Percentiles rank a stretch among this genome's conserved stretches.
phyloP scores from a whole-genome alignment of 495 filamentous ascomycete species.

The Aspergillus mulundensis region DNA sequence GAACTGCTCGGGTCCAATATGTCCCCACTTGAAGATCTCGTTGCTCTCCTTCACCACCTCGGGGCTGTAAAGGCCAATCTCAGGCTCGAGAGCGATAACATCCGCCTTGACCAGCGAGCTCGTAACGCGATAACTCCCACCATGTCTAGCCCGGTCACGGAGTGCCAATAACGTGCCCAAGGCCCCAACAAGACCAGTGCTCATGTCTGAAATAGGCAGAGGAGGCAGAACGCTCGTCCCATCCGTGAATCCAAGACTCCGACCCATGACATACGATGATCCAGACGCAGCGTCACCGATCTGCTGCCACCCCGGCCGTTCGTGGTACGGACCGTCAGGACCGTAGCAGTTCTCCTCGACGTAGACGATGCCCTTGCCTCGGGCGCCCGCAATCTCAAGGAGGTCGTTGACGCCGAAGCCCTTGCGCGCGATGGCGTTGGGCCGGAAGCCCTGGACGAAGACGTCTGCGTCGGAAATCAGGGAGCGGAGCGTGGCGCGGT shows the following conservation, averaged over 20 bases:
- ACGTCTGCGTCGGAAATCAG: slow-evolving; percentile 53
- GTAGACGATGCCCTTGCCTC: slow-evolving; percentile 57
- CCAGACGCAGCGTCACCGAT: slow-evolving; percentile 39
- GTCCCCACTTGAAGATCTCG: slow-evolving; percentile 13
- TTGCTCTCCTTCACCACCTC: slow-evolving; percentile 18
- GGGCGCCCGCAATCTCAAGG: slow-evolving; percentile 39
- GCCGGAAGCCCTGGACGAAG: slow-evolving; percentile 56
- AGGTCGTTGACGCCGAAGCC: slow-evolving; percentile 48
- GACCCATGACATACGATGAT: slow-evolving; percentile 21
- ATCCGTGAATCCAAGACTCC: slow-evolving; percentile 56
- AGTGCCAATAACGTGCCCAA: slow-evolving; percentile 49
- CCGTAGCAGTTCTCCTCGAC: slow-evolving; percentile 66
- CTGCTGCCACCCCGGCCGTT: slow-evolving; percentile 45
- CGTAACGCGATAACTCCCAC: slow-evolving; percentile 27
- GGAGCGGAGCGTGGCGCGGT: slow-evolving; percentile 34
- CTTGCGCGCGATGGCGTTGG: slow-evolving; percentile 45
- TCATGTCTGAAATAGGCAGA: slow-evolving; percentile 69
- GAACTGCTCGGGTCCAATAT: slow-evolving; percentile 19
- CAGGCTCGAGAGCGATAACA: slow-evolving; percentile 14
- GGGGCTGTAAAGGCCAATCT: slow-evolving; percentile 24
- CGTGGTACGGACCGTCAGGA: slow-evolving; percentile 26
- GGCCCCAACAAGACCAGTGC: slow-evolving; percentile 54
- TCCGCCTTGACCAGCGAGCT: slow-evolving; percentile 28
- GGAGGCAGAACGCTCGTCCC: slow-evolving; percentile 61
- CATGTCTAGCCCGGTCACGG: slow-evolving; percentile 22